Evolutionary conservation across 192 early-diverging fungal species (phyloP).

Genomic region (Gaertneriomyces sp.): DNA sequence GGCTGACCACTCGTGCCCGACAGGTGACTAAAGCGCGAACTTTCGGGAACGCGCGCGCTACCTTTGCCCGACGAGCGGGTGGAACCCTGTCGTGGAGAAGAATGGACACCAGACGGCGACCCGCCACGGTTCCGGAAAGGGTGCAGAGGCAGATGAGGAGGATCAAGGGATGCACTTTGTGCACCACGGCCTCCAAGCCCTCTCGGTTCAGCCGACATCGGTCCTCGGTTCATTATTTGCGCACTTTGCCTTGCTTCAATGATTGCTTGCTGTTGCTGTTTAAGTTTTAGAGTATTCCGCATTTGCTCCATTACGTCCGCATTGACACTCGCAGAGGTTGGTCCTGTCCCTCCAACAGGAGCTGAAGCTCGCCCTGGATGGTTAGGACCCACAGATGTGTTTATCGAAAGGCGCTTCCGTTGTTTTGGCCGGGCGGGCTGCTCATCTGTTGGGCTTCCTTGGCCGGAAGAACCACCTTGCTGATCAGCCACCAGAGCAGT

Average conservation of each 20-base stretch:
- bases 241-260: conserved; percentile 51
- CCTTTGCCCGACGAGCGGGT: not conserved
- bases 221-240: conserved; percentile 21
- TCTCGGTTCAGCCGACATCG: conserved; percentile 11
- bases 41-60: conserved; percentile 8
- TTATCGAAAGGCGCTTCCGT: conserved; percentile 32
- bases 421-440: conserved; percentile 5
- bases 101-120: too few relatives aligned
- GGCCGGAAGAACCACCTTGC: too few relatives aligned
- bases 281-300: conserved; percentile 47
- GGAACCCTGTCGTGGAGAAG: too few relatives aligned
- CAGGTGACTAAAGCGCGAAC: conserved; percentile 17
- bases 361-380: not conserved
- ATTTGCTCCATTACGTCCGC: conserved; percentile 53
- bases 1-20: conserved; percentile 3
- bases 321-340: conserved; percentile 4
- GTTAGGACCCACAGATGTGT: conserved; percentile 22
- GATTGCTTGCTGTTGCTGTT: conserved; percentile 64
- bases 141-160: conserved; percentile 17
- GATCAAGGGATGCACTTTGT: conserved; percentile 3
- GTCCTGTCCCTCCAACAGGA: not conserved
- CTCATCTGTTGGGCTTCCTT: not conserved
- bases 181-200: conserved; percentile 8
- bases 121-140: not conserved
- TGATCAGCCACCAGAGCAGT: too few relatives aligned